These are phyloP conservation scores for Cardamine occulta DNA, from an alignment of 345 rosid species.

Conservation along the genomic window DNA sequence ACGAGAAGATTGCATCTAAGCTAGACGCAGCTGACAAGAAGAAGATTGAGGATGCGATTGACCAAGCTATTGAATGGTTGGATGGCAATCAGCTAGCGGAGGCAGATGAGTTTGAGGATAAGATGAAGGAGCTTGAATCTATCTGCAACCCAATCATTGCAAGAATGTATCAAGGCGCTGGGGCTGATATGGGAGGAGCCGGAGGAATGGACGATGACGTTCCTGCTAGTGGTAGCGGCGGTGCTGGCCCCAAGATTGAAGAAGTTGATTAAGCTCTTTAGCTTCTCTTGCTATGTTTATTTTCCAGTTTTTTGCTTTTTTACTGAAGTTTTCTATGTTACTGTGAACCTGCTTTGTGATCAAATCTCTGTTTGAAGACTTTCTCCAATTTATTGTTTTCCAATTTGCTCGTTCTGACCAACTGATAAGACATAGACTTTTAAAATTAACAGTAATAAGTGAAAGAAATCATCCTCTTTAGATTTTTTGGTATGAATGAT, in stretches of 20 bases:
- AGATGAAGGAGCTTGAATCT: slow-evolving; percentile 67
- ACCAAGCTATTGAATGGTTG: slow-evolving; percentile 59
- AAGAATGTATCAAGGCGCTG: slow-evolving; percentile 56
- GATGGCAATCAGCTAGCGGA: slow-evolving; percentile 62
- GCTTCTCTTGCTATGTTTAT: not conserved
- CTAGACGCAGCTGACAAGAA: slow-evolving; percentile 58
- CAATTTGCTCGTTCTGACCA: not conserved
- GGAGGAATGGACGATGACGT: slow-evolving; percentile 48
- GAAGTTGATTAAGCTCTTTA: slow-evolving; percentile 57
- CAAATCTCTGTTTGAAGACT: no score
- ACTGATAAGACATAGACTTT: no score
- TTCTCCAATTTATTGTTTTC: not conserved
- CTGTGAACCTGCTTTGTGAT: not conserved
- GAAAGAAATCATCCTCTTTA: no score
- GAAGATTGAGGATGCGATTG: slow-evolving; percentile 65
- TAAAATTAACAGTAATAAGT: no score
- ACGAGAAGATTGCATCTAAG: slow-evolving; percentile 58
- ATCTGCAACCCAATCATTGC: slow-evolving; percentile 68
- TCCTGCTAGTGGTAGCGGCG: slow-evolving; percentile 46
- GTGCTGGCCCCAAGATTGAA: slow-evolving; percentile 73
- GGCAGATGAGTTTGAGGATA: slow-evolving; percentile 65
- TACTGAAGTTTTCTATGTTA: not conserved
- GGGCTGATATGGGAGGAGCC: slow-evolving; percentile 44
- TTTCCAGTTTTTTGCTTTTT: not conserved
- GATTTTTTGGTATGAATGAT: no score